Base-by-base conservation (phyloP, 208 protist genomes). In the Leishmania major region DNA sequence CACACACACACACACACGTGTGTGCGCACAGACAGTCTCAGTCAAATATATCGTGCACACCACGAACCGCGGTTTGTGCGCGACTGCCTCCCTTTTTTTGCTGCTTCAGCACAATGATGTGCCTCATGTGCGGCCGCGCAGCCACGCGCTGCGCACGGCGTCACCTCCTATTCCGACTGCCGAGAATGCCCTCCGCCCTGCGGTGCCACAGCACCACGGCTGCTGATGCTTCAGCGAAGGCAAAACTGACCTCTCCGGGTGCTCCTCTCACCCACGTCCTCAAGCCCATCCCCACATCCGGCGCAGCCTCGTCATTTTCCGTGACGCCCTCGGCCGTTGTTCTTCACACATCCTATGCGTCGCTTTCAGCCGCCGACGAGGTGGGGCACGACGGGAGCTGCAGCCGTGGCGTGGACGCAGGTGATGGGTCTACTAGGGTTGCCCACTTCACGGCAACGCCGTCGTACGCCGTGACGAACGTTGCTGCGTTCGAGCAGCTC, bases 401-500 rank as follows among this genome's bases (percentile, higher is more conserved):
- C 28, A n/a, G 73, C 53, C 1, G 51, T 77, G 51, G 19, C 31
- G 51, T 31, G 73, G 45, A 45, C 28, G 47, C 70, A 53, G 47
- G 45, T 19, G 70, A 74, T 51, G 70, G 19, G 70, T 37, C 7
- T 51, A 51, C 28, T 15, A 55, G 7, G 45, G 8, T 3, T 51
- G 8, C 28, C 70, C 45, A 74, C 45, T 35, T n/a, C 53, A 60
- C 57, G 19, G 57, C 40, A 69, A 45, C 83, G 11, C n/a, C 72
- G 4, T 84, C 80, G 25, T 89, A 74, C 43, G 77, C 64, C 31
- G 87, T 89, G 40, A 77, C 66, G 8, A 77, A 89, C 53, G 35
- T 49, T 0, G n/a, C 28, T 19, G 82, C 79, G 2, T 80, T 89
- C 19, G 77, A 89, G 81, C n/a, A 74, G 51, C 77, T 87, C 15